A percentile compares a stretch with the other conserved stretches of the same genome.
These are phyloP conservation scores for Corymbia calophylla DNA, from an alignment of 441 rosid species.

Conservation along the genomic window DNA sequence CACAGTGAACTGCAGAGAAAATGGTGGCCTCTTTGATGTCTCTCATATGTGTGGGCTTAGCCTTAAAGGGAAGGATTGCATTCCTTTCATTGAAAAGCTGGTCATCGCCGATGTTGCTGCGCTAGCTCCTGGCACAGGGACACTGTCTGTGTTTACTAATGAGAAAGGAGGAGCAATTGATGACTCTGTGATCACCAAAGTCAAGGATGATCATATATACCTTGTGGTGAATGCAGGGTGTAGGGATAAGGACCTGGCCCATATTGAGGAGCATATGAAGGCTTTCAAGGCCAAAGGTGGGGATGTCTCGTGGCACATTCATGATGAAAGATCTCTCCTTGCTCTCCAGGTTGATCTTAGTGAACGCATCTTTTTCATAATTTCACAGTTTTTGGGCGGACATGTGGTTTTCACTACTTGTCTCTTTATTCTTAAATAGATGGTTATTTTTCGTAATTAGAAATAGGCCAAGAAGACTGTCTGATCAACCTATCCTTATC, in stretches of 20 bases:
- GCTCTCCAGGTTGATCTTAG: conserved; percentile 70
- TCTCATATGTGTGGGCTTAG: conserved; percentile 97
- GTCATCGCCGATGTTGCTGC: conserved; percentile 89
- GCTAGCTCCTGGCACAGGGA: conserved; percentile 77
- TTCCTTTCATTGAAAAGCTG: conserved; percentile 84
- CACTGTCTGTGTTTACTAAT: conserved; percentile 83
- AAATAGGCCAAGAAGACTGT: neutral
- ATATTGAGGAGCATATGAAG: conserved; percentile 93
- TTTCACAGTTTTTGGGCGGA: neutral
- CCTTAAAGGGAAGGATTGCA: conserved; percentile 84
- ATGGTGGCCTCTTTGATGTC: conserved; percentile 89
- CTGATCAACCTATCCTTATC: neutral
- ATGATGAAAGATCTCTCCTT: conserved; percentile 97
- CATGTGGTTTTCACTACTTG: neutral
- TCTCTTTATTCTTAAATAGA: neutral
- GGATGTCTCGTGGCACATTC: conserved; percentile 90
- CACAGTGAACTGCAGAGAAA: conserved; percentile 78
- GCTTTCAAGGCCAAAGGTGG: conserved; percentile 87
- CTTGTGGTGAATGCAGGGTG: conserved; percentile 98
- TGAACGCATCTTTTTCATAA: neutral
- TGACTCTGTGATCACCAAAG: conserved; percentile 92
- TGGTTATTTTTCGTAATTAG: neutral
- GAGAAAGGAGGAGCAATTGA: conserved; percentile 96
- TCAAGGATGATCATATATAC: conserved; percentile 70
- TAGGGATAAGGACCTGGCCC: conserved; percentile 96